Evolutionary conservation across 768 basidiomycete genomes (phyloP).

Genomic region (Postia placenta): DNA sequence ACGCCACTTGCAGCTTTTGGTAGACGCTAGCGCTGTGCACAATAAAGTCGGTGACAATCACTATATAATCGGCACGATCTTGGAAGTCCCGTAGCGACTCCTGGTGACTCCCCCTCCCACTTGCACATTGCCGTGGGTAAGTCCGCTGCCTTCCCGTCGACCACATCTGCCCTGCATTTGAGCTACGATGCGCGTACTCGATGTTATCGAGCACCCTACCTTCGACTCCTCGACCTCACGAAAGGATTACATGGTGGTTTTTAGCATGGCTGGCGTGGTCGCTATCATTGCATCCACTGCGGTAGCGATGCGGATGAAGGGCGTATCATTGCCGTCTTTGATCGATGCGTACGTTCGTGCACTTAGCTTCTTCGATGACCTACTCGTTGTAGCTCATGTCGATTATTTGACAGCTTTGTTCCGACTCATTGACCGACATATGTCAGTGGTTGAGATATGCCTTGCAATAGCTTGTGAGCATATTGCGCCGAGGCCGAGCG

Average conservation of each 20-base stretch:
- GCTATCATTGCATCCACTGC: conserved; percentile 2
- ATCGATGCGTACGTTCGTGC: conserved; percentile 4
- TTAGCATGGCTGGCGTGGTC: background rate
- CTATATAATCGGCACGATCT: background rate
- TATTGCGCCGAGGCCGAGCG: no score
- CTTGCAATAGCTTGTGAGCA: no score
- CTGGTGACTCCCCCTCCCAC: no score
- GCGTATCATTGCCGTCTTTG: background rate
- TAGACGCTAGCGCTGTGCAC: background rate
- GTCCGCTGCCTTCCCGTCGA: background rate
- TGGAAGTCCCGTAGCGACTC: no score
- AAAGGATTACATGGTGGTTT: background rate
- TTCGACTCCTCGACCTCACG: background rate
- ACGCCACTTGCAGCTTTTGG: no score
- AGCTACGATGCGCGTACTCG: conserved; percentile 3
- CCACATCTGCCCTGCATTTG: background rate
- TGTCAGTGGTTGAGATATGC: background rate
- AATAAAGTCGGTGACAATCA: background rate
- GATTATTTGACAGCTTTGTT: background rate
- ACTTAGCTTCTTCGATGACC: background rate
- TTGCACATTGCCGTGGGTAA: background rate
- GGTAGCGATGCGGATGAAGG: background rate
- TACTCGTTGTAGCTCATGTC: background rate
- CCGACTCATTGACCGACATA: background rate
- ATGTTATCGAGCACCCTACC: conserved; percentile 4